Percentiles rank a stretch among this genome's conserved stretches.
phyloP scores from a whole-genome alignment of 2,329 filamentous ascomycete genomes.

The Elsinoe australis region DNA sequence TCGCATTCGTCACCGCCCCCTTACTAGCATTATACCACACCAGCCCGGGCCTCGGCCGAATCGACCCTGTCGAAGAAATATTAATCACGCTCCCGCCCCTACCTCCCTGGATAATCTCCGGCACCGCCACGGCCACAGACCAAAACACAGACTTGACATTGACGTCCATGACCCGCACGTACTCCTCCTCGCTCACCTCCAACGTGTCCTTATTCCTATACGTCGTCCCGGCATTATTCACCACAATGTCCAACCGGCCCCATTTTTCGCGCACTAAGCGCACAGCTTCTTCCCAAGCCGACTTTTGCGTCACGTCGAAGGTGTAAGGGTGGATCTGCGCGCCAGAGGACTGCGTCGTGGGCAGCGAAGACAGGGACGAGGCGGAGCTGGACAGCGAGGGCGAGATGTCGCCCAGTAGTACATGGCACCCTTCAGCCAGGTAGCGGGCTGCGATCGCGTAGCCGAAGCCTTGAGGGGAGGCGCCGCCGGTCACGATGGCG shows the following conservation, averaged over 20 bases:
- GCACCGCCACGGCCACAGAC: slow-evolving; percentile 52
- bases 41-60: slow-evolving; percentile 53
- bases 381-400: slow-evolving; percentile 43
- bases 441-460: slow-evolving; percentile 55
- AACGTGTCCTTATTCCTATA: slow-evolving; percentile 56
- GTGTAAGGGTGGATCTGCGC: slow-evolving; percentile 22
- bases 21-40: slow-evolving; percentile 67
- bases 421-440: slow-evolving; percentile 51
- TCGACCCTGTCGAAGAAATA: slow-evolving; percentile 57
- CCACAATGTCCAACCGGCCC: slow-evolving; percentile 49
- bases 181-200: slow-evolving; percentile 58
- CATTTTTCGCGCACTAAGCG: slow-evolving; percentile 40
- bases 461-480: slow-evolving; percentile 51
- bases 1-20: slow-evolving; percentile 52
- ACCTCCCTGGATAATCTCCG: slow-evolving; percentile 51
- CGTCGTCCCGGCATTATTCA: slow-evolving; percentile 55
- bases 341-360: slow-evolving; percentile 31
- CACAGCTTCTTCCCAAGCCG: slow-evolving; percentile 48
- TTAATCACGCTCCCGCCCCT: slow-evolving; percentile 57
- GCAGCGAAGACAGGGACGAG: slow-evolving; percentile 34
- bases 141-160: slow-evolving; percentile 62
- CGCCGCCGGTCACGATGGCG: slow-evolving; percentile 52
- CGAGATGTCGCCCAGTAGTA: slow-evolving; percentile 55
- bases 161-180: slow-evolving; percentile 58
- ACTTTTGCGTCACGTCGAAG: slow-evolving; percentile 44